These are phyloP conservation scores for Cyberlindnera japonica DNA, from an alignment of 805 yeast species.

Conservation along the genomic window DNA sequence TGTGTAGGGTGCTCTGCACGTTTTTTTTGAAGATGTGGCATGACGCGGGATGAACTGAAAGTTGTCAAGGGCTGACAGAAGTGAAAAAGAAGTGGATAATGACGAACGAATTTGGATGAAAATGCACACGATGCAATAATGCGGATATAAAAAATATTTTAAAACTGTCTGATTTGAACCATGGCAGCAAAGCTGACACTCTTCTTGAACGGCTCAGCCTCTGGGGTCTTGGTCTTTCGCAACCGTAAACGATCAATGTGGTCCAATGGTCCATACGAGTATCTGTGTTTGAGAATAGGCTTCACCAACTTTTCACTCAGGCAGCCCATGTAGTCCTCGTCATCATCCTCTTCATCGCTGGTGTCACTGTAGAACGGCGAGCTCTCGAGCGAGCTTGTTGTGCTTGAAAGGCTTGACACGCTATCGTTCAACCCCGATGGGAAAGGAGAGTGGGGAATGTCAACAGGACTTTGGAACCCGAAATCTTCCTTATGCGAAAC, in stretches of 20 bases:
- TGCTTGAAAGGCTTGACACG: conserved; percentile 9
- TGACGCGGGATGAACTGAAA: no score
- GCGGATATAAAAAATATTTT: background rate
- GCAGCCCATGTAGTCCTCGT: conserved; percentile 3
- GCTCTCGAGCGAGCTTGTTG: conserved; percentile 11
- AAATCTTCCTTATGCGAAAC: conserved; percentile 12
- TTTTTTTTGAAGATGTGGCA: no score
- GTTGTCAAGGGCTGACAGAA: no score
- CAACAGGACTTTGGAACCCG: conserved; percentile 5
- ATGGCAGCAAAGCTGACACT: conserved; percentile 27
- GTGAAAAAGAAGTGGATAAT: no score
- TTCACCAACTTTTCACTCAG: conserved; percentile 11
- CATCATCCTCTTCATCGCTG: conserved; percentile 14
- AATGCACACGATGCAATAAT: no score
- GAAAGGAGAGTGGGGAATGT: background rate
- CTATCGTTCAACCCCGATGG: conserved; percentile 8
- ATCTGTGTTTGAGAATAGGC: conserved; percentile 21
- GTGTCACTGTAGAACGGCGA: conserved; percentile 15
- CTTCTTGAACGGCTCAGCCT: conserved; percentile 17
- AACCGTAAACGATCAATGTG: conserved; percentile 7
- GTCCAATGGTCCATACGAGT: conserved; percentile 11
- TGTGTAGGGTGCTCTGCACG: no score
- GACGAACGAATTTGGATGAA: no score
- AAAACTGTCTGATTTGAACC: conserved; percentile 28
- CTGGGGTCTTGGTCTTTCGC: background rate